Evolutionary conservation across 306 rosid genomes (phyloP), one percentile per base, ranked within the genome.

Genomic region (Senna tora): DNA sequence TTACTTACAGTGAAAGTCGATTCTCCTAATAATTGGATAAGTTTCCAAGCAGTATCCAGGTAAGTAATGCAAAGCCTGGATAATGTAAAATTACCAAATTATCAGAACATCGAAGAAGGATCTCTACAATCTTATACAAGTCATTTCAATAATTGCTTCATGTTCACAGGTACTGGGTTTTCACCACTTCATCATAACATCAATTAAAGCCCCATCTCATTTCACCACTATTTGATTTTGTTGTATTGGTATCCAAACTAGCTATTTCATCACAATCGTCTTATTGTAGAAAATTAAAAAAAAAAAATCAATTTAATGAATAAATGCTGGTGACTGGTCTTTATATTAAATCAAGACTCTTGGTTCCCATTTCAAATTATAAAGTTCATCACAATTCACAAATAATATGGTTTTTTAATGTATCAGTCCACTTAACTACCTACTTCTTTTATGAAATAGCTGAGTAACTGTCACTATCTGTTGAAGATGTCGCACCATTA

Each of bases 21-120:
- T 34, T 65, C 77, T 79, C 85, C 89, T 38, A 91, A 73, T 73
- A 75, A 81, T 51, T 77, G 85, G 80, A 86, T 75, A 69, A 94
- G 96, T 54, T 87, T 89, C 90, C 88, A 82, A 9, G 88, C 69
- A 28, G 83, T 81, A 77, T 87, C 92, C 88, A 84, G 20, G 81
- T 61, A 75, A 50, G 87, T 75, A 72, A 86, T 64, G 75, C 95
- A 87, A 75, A 83, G 81, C 76, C 98, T 91, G 74, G 32, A 80
- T 36, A 78, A 62, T 30, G 57, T 47, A 22, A 49, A 66, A 65
- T 45, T 66, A 57, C 20, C 50, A 20, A 50, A 22, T 49, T 57
- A 57, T 76, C 19, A 72, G 38, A 15, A 59, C 13, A n/a, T 16
- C 1, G 9, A 58, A 58, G 22, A 58, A 33, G 43, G 14, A 8